These are phyloP conservation scores for Pleomassaria siparia DNA, from an alignment of 2,329 filamentous ascomycete species.

Conservation along the genomic window DNA sequence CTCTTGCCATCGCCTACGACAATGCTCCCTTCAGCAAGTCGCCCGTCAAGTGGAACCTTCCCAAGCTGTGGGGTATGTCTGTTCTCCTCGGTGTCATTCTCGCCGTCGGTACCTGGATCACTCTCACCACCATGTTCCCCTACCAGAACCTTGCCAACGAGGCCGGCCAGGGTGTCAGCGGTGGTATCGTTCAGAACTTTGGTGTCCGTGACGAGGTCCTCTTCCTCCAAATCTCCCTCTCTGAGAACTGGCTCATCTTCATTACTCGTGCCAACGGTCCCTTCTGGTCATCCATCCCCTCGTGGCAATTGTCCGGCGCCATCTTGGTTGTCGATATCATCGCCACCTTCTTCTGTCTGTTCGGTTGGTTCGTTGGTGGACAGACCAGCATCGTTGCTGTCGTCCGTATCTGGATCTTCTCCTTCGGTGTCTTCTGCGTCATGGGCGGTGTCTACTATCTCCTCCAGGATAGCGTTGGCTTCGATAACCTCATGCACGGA, in stretches of 20 bases:
- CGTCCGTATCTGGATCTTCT: conserved; percentile 88
- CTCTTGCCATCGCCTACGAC: conserved; percentile 89
- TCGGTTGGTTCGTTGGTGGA: conserved; percentile 75
- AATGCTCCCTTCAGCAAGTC: conserved; percentile 84
- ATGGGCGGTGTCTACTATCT: conserved; percentile 79
- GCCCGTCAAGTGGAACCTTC: conserved; percentile 93
- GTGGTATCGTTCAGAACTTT: conserved; percentile 88
- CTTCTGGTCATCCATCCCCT: conserved; percentile 88
- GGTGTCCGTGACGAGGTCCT: conserved; percentile 79
- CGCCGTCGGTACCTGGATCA: conserved; percentile 83
- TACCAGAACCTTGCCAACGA: conserved; percentile 32
- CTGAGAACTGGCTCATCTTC: conserved; percentile 96
- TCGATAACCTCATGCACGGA: conserved; percentile 92
- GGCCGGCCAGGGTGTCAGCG: conserved; percentile 59
- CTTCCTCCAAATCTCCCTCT: conserved; percentile 87
- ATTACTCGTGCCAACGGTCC: conserved; percentile 91
- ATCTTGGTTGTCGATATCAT: conserved; percentile 81
- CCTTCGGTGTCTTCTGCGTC: conserved; percentile 84
- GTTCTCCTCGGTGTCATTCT: conserved; percentile 80
- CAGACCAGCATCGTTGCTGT: conserved; percentile 79
- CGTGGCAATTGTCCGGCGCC: conserved; percentile 78
- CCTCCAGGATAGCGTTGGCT: conserved; percentile 74
- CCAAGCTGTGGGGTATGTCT: conserved; percentile 92
- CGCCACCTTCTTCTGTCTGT: conserved; percentile 82
- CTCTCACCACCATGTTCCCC: conserved; percentile 78